Conservation (phyloP, 257 asterid species). For the Jacaranda copaia region DNA sequence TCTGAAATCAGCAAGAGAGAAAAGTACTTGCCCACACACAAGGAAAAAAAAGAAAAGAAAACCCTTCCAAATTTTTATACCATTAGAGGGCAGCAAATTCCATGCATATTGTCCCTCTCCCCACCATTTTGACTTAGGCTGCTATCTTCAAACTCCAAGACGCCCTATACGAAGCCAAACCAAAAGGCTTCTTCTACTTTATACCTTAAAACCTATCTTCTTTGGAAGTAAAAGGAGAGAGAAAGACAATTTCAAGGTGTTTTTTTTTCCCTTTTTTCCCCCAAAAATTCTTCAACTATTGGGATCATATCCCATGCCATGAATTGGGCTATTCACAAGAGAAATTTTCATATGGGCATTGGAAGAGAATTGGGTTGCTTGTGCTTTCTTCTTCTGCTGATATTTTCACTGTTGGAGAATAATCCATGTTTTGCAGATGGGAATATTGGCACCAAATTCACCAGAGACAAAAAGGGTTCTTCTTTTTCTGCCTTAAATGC, state of each 20-base stretch:
- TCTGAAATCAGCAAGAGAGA: conserved; percentile 56
- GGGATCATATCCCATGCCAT: conserved; percentile 41
- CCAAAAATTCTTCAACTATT: not conserved
- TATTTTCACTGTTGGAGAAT: conserved; percentile 48
- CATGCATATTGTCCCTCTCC: conserved; percentile 55
- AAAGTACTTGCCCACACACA: conserved; percentile 15
- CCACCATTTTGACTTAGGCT: conserved; percentile 47
- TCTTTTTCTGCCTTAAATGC: conserved; percentile 33
- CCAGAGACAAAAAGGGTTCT: conserved; percentile 44
- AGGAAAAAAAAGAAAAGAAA: not conserved
- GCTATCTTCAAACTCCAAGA: conserved; percentile 44
- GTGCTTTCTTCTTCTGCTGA: conserved; percentile 52
- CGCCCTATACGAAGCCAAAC: conserved; percentile 22
- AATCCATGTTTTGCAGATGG: conserved; percentile 52
- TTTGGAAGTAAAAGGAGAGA: conserved; percentile 35
- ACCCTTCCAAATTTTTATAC: conserved; percentile 32
- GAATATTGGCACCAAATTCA: conserved; percentile 28
- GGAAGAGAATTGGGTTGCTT: conserved; percentile 46
- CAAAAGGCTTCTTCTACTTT: conserved; percentile 24
- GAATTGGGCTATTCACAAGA: not conserved
- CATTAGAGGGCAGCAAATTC: conserved; percentile 55
- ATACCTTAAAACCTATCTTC: conserved; percentile 15
- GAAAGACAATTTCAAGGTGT: not conserved
- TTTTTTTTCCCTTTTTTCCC: not conserved
- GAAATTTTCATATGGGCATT: conserved; percentile 45